Conservation (phyloP, 148 eudicot genomes). For the Cornus controversa region DNA sequence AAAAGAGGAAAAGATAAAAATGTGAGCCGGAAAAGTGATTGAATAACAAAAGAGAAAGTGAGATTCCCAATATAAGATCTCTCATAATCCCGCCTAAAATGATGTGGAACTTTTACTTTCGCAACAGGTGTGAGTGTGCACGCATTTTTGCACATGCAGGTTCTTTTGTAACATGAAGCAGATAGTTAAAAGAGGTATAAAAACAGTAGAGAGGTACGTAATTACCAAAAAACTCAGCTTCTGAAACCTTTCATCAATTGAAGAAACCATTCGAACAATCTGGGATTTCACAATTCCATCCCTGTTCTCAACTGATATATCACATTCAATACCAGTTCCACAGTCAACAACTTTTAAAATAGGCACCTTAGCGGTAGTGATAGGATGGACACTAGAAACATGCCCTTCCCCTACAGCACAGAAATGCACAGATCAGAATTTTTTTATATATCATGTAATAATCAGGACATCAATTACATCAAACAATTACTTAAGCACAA, state of each 20-base stretch:
- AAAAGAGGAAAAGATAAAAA: background rate
- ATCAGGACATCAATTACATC: background rate
- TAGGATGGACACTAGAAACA: conserved; percentile 58
- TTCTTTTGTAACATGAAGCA: background rate
- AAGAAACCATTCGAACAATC: conserved; percentile 54
- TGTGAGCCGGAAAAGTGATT: background rate
- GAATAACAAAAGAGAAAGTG: background rate
- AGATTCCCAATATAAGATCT: background rate
- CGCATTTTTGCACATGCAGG: background rate
- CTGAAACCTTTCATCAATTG: conserved; percentile 79
- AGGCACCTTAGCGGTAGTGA: conserved; percentile 77
- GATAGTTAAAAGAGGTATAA: background rate
- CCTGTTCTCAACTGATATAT: conserved; percentile 83
- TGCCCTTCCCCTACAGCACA: conserved; percentile 49
- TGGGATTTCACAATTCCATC: conserved; percentile 82
- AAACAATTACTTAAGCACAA: background rate
- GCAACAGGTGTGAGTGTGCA: background rate
- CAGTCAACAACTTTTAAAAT: conserved; percentile 79
- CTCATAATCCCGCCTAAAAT: background rate
- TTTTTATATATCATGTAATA: no score
- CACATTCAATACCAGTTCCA: conserved; percentile 89
- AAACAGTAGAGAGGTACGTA: background rate
- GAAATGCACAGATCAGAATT: conserved; percentile 7
- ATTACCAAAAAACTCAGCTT: conserved; percentile 88
- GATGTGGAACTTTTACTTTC: background rate